These are phyloP conservation scores for Nissolia schottii DNA, from an alignment of 306 rosid species.

Conservation along the genomic window DNA sequence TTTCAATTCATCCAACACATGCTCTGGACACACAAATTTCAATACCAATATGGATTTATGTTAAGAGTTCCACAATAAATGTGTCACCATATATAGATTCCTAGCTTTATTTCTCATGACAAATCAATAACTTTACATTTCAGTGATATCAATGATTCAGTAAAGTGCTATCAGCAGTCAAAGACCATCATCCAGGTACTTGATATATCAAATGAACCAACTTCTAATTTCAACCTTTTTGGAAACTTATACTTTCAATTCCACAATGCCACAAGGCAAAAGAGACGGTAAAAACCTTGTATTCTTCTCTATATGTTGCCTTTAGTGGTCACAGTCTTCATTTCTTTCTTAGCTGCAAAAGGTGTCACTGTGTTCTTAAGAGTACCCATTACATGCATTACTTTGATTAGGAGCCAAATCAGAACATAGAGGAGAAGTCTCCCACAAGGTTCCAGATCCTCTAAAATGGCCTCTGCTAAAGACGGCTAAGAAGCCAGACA, in stretches of 20 bases:
- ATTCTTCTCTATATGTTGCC: constrained; percentile 84
- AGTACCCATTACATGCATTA: constrained; percentile 34
- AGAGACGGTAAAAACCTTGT: constrained; percentile 62
- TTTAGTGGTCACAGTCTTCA: constrained; percentile 61
- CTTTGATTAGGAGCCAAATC: constrained; percentile 46
- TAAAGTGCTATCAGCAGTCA: constrained; percentile 6
- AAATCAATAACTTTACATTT: background rate
- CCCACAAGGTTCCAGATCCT: constrained; percentile 58
- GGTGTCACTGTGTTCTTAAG: constrained; percentile 24
- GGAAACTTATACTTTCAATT: constrained; percentile 67
- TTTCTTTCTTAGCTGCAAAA: constrained; percentile 39
- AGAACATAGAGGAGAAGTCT: constrained; percentile 38
- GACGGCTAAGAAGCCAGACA: constrained; percentile 33
- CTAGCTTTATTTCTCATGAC: background rate
- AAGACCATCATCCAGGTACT: constrained; percentile 78
- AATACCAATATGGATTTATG: background rate
- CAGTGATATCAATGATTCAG: background rate
- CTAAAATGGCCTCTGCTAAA: constrained; percentile 53
- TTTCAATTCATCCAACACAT: background rate
- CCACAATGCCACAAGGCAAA: constrained; percentile 46
- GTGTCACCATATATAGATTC: background rate
- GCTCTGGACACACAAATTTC: background rate
- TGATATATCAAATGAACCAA: constrained; percentile 72
- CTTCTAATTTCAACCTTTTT: constrained; percentile 74
- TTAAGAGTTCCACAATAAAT: constrained; percentile 2